Evolutionary conservation across 2,329 filamentous ascomycete genomes (phyloP).

Genomic region (Colletotrichum euphorbiae): DNA sequence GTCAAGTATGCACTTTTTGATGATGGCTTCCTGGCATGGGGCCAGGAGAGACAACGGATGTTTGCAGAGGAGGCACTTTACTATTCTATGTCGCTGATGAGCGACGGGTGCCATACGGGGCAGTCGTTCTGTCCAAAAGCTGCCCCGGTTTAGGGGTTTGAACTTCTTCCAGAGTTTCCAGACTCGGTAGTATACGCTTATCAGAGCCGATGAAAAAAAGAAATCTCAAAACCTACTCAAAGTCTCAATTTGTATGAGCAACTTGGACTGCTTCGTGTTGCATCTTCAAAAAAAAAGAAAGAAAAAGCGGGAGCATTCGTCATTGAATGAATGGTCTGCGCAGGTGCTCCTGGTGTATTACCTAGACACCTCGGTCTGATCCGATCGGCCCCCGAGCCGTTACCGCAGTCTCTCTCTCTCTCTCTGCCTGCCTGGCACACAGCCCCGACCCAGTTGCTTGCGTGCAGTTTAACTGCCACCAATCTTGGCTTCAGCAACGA

Average conservation of each 20-base stretch:
- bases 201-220: conserved; percentile 16
- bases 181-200: conserved; percentile 30
- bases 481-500: not conserved
- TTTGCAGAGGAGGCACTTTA: not conserved
- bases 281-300: not conserved
- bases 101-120: conserved; percentile 11
- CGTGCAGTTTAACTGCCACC: not conserved
- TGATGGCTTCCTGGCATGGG: conserved; percentile 1
- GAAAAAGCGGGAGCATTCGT: too few relatives aligned
- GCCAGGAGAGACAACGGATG: not conserved
- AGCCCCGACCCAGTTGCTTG: not conserved
- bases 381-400: conserved; percentile 25
- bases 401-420: not conserved
- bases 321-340: not conserved
- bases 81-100: conserved; percentile 30
- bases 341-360: not conserved
- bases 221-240: not conserved
- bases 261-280: not conserved
- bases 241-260: not conserved
- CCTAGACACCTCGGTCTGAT: conserved; percentile 26
- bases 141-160: conserved; percentile 1
- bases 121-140: not conserved
- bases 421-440: conserved; percentile 19
- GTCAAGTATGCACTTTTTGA: conserved; percentile 9
- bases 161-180: not conserved